A percentile compares a stretch with the other conserved stretches of the same genome.
These are phyloP conservation scores for Apodospora peruviana DNA, from an alignment of 495 filamentous ascomycete species.

Conservation along the genomic window DNA sequence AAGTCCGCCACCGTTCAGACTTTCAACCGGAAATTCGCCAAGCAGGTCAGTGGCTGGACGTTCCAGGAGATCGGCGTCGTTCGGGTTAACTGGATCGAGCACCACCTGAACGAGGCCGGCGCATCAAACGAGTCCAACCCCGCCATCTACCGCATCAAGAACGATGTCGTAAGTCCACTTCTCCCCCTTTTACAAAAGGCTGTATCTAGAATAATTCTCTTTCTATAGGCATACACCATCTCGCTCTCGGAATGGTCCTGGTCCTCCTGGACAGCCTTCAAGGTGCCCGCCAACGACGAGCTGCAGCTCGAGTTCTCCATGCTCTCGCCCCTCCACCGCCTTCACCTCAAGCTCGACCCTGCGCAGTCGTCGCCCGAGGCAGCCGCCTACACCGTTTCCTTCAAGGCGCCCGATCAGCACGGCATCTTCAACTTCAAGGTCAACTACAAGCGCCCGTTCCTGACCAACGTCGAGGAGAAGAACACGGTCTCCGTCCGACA, in stretches of 20 bases:
- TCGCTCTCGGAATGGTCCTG: slow-evolving; percentile 77
- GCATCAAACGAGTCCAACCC: slow-evolving; percentile 62
- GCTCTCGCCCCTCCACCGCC: slow-evolving; percentile 97
- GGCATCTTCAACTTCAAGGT: slow-evolving; percentile 96
- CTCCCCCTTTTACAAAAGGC: not conserved
- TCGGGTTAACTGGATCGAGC: slow-evolving; percentile 75
- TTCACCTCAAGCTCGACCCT: slow-evolving; percentile 56
- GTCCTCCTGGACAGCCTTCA: slow-evolving; percentile 68
- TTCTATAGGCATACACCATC: slow-evolving; percentile 70
- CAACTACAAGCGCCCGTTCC: slow-evolving; percentile 92
- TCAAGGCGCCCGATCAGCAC: slow-evolving; percentile 89
- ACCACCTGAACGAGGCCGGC: slow-evolving; percentile 60
- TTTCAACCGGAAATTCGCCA: slow-evolving; percentile 79
- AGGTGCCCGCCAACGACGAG: slow-evolving; percentile 58
- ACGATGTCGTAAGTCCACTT: slow-evolving; percentile 75
- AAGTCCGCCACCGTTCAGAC: slow-evolving; percentile 54
- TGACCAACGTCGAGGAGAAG: slow-evolving; percentile 90
- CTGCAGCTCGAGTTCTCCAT: slow-evolving; percentile 96
- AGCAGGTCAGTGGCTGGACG: slow-evolving; percentile 78
- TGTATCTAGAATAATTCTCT: too few species aligned
- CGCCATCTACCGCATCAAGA: slow-evolving; percentile 91
- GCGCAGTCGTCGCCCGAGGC: slow-evolving; percentile 53
- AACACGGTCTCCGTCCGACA: slow-evolving; percentile 88
- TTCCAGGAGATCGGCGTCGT: slow-evolving; percentile 92
- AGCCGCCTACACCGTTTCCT: slow-evolving; percentile 67